phyloP scores from a whole-genome alignment of 306 rosid species.

The Gleditsia sinensis region DNA sequence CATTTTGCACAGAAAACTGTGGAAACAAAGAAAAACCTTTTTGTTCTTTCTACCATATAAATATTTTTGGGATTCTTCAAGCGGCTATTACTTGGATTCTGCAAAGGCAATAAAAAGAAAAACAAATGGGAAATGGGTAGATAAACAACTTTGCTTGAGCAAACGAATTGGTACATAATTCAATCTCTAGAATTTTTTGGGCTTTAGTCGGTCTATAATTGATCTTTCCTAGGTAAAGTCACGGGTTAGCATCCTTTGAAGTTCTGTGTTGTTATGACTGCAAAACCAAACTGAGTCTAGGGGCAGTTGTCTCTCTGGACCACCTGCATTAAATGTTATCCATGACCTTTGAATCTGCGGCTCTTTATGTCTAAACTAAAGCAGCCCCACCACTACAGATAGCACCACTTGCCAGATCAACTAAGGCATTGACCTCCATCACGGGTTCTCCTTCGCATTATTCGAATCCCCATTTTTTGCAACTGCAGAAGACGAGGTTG shows the following conservation, averaged over 20 bases:
- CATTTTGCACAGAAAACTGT: too few relatives aligned
- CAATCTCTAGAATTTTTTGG: conserved; percentile 32
- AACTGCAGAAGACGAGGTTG: conserved; percentile 34
- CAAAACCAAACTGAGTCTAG: not conserved
- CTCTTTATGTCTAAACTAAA: conserved; percentile 43
- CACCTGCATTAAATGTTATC: not conserved
- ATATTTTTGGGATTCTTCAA: too few relatives aligned
- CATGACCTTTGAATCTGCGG: conserved; percentile 42
- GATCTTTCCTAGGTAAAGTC: not conserved
- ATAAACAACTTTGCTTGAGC: too few relatives aligned
- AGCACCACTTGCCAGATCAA: conserved; percentile 38
- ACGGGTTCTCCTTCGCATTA: conserved; percentile 52
- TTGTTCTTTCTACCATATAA: too few relatives aligned
- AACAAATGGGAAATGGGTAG: too few relatives aligned
- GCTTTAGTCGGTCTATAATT: not conserved
- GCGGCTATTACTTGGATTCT: too few relatives aligned
- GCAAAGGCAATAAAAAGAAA: too few relatives aligned
- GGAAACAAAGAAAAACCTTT: too few relatives aligned
- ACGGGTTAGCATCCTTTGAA: not conserved
- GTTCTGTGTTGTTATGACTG: not conserved
- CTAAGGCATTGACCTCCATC: conserved; percentile 26
- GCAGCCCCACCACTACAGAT: conserved; percentile 45
- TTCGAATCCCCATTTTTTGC: conserved; percentile 45
- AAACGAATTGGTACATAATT: conserved; percentile 22
- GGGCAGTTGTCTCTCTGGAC: conserved; percentile 4